phyloP scores from a whole-genome alignment of 192 early-diverging fungal genomes.

The Coemansia reversa region DNA sequence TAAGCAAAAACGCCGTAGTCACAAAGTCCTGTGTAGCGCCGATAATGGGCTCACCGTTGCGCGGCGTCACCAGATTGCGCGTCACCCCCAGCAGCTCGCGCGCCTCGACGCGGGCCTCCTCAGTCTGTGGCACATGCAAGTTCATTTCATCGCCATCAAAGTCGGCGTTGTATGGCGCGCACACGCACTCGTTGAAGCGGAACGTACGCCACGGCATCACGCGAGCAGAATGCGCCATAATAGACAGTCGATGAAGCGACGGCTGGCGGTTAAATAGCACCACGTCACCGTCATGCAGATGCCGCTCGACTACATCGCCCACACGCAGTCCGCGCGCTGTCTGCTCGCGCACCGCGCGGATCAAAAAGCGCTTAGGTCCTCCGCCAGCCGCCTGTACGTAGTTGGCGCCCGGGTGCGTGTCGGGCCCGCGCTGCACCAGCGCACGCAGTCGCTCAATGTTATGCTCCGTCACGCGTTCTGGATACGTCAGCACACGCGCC shows the following conservation, averaged over 20 bases:
- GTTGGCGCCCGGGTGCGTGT: conserved; percentile 91
- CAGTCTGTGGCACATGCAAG: conserved; percentile 98
- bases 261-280: conserved; percentile 99
- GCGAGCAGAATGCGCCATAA: conserved; percentile 93
- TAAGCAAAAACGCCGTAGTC: conserved; percentile 90
- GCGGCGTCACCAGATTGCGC: conserved; percentile 96
- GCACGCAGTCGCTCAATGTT: conserved; percentile 80
- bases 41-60: conserved; percentile 97
- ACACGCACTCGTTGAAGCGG: conserved; percentile 99
- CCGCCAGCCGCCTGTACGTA: conserved; percentile 64
- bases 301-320: conserved; percentile 96
- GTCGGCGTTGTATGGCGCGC: conserved; percentile 99
- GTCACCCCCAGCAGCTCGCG: conserved; percentile 95
- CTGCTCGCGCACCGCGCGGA: conserved; percentile 68
- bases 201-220: conserved; percentile 97
- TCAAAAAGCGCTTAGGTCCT: conserved; percentile 65
- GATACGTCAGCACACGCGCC: conserved; percentile 91
- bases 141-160: conserved; percentile 99
- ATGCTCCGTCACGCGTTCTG: conserved; percentile 87
- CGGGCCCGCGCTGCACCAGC: conserved; percentile 80
- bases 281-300: conserved; percentile 89
- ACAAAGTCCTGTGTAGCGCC: conserved; percentile 99
- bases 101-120: conserved; percentile 96
- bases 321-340: conserved; percentile 73
- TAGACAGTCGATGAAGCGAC: conserved; percentile 92